Conservation (phyloP, 192 early-diverging fungal genomes). For the Rhizophagus clarus region DNA sequence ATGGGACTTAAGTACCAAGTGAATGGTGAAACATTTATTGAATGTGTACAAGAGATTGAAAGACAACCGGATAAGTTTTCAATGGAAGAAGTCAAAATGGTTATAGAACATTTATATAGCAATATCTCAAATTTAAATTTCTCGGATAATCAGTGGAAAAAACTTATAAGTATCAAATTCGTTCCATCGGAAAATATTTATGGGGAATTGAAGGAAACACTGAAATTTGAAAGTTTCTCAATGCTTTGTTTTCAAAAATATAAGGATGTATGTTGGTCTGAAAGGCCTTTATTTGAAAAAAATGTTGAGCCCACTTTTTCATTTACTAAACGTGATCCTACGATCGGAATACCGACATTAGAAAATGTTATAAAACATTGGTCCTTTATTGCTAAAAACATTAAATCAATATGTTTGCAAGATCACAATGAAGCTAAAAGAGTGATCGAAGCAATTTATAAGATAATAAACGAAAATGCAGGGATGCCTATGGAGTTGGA, state of each 20-base stretch:
- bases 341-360: not conserved
- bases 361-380: not conserved
- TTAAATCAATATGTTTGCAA: not conserved
- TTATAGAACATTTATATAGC: not conserved
- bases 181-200: not conserved
- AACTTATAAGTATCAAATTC: constrained; percentile 2
- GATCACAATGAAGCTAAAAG: too few relatives aligned
- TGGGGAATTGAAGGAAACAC: not conserved
- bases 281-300: not conserved
- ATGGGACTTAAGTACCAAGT: not conserved
- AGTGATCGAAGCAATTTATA: too few relatives aligned
- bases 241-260: not conserved
- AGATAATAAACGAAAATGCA: too few relatives aligned
- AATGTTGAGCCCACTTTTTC: not conserved
- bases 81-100: not conserved
- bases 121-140: not conserved
- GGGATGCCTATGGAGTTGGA: too few relatives aligned
- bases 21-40: not conserved
- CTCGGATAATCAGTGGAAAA: not conserved
- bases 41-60: constrained; percentile 8
- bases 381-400: not conserved
- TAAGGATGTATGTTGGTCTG: not conserved
- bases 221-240: not conserved
- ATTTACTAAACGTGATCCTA: not conserved
- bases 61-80: not conserved